These are phyloP conservation scores for Kwoniella dejecticola DNA, from an alignment of 768 basidiomycete genomes.

Conservation along the genomic window DNA sequence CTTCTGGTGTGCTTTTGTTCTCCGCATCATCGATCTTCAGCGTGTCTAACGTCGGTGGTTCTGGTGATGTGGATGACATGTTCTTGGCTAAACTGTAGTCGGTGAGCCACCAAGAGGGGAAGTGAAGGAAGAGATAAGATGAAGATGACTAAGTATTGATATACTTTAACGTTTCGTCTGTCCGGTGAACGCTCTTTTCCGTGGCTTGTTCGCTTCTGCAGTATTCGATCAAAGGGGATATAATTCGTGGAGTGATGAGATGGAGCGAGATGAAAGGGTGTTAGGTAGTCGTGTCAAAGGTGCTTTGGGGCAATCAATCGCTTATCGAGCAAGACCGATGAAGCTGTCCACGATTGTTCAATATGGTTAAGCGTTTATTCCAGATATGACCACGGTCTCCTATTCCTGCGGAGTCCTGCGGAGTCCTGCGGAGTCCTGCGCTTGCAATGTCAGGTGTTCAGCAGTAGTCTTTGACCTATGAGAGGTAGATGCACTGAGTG, in stretches of 20 bases:
- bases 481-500: too few species aligned
- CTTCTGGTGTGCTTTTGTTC: not conserved
- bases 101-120: not conserved
- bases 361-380: too few species aligned
- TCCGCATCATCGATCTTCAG: slow-evolving; percentile 12
- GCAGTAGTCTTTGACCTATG: too few species aligned
- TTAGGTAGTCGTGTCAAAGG: too few species aligned
- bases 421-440: too few species aligned
- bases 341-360: too few species aligned
- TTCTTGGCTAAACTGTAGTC: not conserved
- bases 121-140: not conserved
- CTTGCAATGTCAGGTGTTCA: too few species aligned
- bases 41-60: slow-evolving; percentile 20
- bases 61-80: slow-evolving; percentile 10
- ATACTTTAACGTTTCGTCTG: not conserved
- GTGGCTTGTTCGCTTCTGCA: not conserved
- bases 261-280: not conserved
- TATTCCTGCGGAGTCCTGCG: too few species aligned
- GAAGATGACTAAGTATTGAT: not conserved
- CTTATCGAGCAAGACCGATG: too few species aligned
- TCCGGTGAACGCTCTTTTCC: not conserved
- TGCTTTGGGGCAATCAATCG: too few species aligned
- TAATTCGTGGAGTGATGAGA: not conserved
- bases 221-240: not conserved
- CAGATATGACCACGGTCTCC: too few species aligned